Evolutionary conservation across 768 basidiomycete species (phyloP).

Genomic region (Mycena chlorophos): DNA sequence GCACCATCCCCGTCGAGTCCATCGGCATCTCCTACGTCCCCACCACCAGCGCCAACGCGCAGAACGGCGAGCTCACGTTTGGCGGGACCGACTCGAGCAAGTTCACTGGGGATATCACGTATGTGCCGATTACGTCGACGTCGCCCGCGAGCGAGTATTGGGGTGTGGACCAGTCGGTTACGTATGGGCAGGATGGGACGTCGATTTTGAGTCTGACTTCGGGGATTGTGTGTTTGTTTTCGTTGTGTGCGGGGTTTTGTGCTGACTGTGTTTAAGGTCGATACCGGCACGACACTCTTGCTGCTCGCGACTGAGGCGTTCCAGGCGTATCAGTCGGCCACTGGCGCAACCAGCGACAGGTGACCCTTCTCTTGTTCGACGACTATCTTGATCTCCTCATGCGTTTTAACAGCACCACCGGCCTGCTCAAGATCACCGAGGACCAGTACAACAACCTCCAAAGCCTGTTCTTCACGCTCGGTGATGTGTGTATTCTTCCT

Average conservation of each 20-base stretch:
- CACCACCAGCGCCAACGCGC: slow-evolving; percentile 34
- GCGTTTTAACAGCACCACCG: slow-evolving; percentile 42
- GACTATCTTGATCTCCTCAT: neutral
- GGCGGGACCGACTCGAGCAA: slow-evolving; percentile 51
- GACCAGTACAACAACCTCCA: slow-evolving; percentile 49
- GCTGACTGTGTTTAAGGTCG: slow-evolving; percentile 28
- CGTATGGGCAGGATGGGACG: slow-evolving; percentile 31
- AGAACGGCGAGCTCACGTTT: slow-evolving; percentile 58
- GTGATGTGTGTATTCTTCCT: slow-evolving; percentile 32
- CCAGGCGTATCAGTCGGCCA: slow-evolving; percentile 52
- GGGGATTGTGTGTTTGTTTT: slow-evolving; percentile 38
- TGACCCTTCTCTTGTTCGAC: slow-evolving; percentile 26
- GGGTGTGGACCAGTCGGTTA: slow-evolving; percentile 48
- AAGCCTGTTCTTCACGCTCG: slow-evolving; percentile 55
- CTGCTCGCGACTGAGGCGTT: slow-evolving; percentile 62
- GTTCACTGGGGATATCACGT: slow-evolving; percentile 40
- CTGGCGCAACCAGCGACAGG: slow-evolving; percentile 53
- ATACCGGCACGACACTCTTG: slow-evolving; percentile 55
- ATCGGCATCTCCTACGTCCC: slow-evolving; percentile 57
- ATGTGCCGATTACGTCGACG: slow-evolving; percentile 43
- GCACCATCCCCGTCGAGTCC: slow-evolving; percentile 43
- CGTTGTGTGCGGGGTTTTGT: neutral
- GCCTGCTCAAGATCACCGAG: slow-evolving; percentile 54
- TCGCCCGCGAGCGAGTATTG: slow-evolving; percentile 51
- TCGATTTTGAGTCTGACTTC: slow-evolving; percentile 38